Evolutionary conservation across 2,329 filamentous ascomycete species (phyloP).

Genomic region (Ceratocystis alfenasii): DNA sequence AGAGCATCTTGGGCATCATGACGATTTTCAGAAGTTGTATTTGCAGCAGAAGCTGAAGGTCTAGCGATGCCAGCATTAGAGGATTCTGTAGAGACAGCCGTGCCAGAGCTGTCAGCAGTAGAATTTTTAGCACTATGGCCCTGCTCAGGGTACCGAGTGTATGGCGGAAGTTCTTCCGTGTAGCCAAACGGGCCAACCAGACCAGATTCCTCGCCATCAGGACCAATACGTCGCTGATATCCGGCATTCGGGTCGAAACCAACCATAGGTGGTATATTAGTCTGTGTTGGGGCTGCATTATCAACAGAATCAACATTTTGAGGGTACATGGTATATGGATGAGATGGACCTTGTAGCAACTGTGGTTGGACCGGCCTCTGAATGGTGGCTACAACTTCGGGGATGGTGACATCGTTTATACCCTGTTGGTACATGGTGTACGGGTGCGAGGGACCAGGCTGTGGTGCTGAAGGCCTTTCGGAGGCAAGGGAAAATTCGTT

Average conservation of each 20-base stretch:
- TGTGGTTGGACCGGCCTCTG: slow-evolving; percentile 10
- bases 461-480: slow-evolving; percentile 13
- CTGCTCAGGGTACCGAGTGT: slow-evolving; percentile 78
- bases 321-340: slow-evolving; percentile 75
- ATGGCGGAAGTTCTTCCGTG: slow-evolving; percentile 81
- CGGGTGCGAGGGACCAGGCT: slow-evolving; percentile 21
- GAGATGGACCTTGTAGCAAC: slow-evolving; percentile 49
- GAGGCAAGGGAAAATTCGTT: slow-evolving; percentile 18
- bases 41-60: slow-evolving; percentile 14
- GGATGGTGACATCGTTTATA: slow-evolving; percentile 14
- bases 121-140: slow-evolving; percentile 42
- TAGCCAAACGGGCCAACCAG: slow-evolving; percentile 81
- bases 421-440: slow-evolving; percentile 22
- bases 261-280: slow-evolving; percentile 52
- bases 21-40: slow-evolving; percentile 11
- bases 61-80: background rate
- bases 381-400: background rate
- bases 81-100: slow-evolving; percentile 13
- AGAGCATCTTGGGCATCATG: background rate
- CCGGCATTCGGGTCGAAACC: slow-evolving; percentile 56
- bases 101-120: slow-evolving; percentile 20
- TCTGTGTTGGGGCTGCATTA: slow-evolving; percentile 32
- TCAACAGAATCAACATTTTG: slow-evolving; percentile 69
- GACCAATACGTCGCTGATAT: slow-evolving; percentile 62
- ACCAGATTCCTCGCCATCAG: slow-evolving; percentile 80